A percentile compares a stretch with the other conserved stretches of the same genome.
phyloP scores from a whole-genome alignment of 129 eudicot genomes.

The Pittosporum tobira region DNA sequence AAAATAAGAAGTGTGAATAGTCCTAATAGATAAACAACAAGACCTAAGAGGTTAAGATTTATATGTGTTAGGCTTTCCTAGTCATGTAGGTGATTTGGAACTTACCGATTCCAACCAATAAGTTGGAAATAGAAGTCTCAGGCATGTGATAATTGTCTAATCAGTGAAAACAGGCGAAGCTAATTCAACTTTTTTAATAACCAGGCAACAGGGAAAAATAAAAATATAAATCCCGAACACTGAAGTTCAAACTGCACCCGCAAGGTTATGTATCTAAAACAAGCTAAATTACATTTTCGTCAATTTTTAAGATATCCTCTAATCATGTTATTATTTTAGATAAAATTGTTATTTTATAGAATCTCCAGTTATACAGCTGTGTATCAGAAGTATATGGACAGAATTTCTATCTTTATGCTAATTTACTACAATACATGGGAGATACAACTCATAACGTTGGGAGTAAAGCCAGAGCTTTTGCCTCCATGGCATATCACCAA shows the following conservation, averaged over 20 bases:
- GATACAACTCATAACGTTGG: constrained; percentile 31
- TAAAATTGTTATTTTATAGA: neutral
- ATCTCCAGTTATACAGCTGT: neutral
- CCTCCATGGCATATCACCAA: constrained; percentile 31
- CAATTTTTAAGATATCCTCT: neutral
- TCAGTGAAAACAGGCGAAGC: neutral
- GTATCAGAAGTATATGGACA: neutral
- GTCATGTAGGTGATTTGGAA: no score
- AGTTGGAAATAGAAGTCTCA: neutral
- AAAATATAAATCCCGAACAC: neutral
- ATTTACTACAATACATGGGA: neutral
- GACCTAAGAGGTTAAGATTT: no score
- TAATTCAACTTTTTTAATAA: no score
- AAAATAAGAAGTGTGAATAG: no score
- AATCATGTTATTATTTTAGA: neutral
- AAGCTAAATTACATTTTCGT: neutral
- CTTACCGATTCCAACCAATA: neutral
- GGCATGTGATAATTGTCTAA: neutral
- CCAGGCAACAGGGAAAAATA: no score
- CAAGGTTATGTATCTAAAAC: no score
- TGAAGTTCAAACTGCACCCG: no score
- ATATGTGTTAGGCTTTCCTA: no score
- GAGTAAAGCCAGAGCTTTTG: constrained; percentile 13
- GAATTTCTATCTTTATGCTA: neutral
- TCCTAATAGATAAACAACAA: no score